phyloP scores from a whole-genome alignment of 169 alveolate species.

The Eimeria praecox region DNA sequence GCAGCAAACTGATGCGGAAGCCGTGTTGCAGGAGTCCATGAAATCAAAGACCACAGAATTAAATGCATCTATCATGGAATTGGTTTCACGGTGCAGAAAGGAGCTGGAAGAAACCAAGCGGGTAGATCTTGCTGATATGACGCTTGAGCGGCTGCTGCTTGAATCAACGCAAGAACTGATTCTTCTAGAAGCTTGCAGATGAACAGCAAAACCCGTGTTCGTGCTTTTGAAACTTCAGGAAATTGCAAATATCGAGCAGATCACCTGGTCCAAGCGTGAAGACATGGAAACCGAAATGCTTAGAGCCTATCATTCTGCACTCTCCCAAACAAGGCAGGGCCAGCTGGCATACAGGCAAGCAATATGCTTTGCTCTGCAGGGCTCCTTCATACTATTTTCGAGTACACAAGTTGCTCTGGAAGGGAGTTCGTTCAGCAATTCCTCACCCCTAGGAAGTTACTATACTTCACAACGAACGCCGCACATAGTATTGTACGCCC shows the following conservation, averaged over 20 bases:
- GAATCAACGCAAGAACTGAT: background rate
- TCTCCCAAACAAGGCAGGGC: slow-evolving; percentile 29
- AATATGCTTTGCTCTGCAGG: background rate
- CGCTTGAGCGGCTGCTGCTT: background rate
- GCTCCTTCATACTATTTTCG: background rate
- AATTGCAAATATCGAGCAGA: background rate
- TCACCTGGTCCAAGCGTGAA: slow-evolving; percentile 12
- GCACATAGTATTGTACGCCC: background rate
- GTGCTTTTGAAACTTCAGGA: background rate
- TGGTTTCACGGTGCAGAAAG: background rate
- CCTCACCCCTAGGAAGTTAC: background rate
- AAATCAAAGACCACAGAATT: background rate
- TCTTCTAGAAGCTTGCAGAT: background rate
- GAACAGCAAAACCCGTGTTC: background rate
- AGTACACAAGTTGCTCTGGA: background rate
- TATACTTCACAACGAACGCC: background rate
- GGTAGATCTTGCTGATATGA: background rate
- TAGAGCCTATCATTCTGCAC: slow-evolving; percentile 29
- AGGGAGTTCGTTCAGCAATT: background rate
- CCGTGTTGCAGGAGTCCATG: background rate
- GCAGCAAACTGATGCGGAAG: background rate
- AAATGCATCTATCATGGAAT: background rate
- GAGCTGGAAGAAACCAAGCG: slow-evolving; percentile 40
- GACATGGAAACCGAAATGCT: slow-evolving; percentile 8
- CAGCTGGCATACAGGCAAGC: slow-evolving; percentile 42